These are phyloP conservation scores for Pelagophyceae sp. DNA, from an alignment of 352 stramenopile species.

Conservation along the genomic window DNA sequence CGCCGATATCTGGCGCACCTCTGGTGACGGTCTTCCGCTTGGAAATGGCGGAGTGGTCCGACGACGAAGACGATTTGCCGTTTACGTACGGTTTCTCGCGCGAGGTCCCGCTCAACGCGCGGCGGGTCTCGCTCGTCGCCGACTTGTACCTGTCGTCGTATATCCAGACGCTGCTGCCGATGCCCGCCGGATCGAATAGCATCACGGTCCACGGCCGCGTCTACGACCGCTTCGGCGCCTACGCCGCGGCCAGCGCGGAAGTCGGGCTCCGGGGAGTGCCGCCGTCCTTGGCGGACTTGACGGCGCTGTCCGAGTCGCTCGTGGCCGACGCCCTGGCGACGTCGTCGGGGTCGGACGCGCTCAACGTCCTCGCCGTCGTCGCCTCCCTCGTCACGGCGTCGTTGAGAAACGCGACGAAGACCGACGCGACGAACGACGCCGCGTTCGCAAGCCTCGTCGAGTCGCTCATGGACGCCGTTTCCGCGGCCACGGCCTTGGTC, in stretches of 20 bases:
- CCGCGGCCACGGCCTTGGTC: not conserved
- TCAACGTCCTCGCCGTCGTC: not conserved
- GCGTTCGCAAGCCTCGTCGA: not conserved
- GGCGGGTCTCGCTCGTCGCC: not conserved
- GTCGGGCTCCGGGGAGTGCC: not conserved
- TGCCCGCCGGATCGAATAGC: not conserved
- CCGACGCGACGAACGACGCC: no score
- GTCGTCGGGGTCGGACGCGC: not conserved
- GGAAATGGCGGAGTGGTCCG: not conserved
- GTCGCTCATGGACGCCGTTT: not conserved
- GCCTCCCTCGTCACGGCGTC: not conserved
- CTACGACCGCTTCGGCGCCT: slow-evolving; percentile 1
- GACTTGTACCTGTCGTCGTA: not conserved
- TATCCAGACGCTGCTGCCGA: not conserved
- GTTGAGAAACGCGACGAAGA: not conserved
- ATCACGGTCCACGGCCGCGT: not conserved
- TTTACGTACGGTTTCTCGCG: not conserved
- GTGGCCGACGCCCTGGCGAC: not conserved
- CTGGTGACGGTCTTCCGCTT: not conserved
- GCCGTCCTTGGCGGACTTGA: not conserved
- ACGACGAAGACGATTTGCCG: slow-evolving; percentile 13
- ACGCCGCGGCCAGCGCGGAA: not conserved
- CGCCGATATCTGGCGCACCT: not conserved
- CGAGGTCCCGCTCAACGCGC: no score
- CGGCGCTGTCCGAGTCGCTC: not conserved